Base-by-base conservation (phyloP, 495 filamentous ascomycete genomes). In the Elaphomyces granulatus region DNA sequence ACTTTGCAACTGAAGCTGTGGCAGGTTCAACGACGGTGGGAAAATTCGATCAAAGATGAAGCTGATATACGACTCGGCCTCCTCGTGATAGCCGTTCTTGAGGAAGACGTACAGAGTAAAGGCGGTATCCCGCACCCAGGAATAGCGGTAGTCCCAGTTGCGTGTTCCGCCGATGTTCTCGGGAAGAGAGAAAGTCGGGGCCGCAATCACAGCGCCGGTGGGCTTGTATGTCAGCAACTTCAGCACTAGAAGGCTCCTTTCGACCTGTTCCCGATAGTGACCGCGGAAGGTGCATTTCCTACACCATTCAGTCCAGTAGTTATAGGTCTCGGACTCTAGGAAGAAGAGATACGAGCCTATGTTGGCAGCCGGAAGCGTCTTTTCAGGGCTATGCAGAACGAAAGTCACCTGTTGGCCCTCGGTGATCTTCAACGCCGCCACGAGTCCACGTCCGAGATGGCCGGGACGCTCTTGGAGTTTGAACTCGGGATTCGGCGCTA, bases 111-210 rank as follows among this genome's bases (percentile, higher is more conserved):
- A 83, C 41, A 83, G 73, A 3, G 77, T 82, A 56, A 83, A 84
- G 34, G 75, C 76, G 0, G 76, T 75, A 52, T 84, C 80, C 21
- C 80, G 68, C 31, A 84, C 76, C 80, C 80, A 84, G 30, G 70
- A 79, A 53, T 71, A 84, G 7, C 80, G 69, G 49, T 84, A 84
- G 48, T 84, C 79, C 79, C 79, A 83, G 46, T 83, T 84, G n/a
- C 78, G 71, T 10, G 63, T 58, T 20, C 80, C 80, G 3, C 79
- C 80, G 19, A 84, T 73, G 37, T 78, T 74, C 51, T 84, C 80
- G 0, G 79, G 78, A 12, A 84, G 69, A 2, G 80, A 81, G 45
- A 84, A 75, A 0, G 71, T 75, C 3, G 71, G 71, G 8, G 71
- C 56, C 1, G 71, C 71, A 39, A 75, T 53, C 23, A 73, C 72